These are phyloP conservation scores for Capronia epimyces DNA, from an alignment of 2,329 filamentous ascomycete genomes.

Conservation along the genomic window DNA sequence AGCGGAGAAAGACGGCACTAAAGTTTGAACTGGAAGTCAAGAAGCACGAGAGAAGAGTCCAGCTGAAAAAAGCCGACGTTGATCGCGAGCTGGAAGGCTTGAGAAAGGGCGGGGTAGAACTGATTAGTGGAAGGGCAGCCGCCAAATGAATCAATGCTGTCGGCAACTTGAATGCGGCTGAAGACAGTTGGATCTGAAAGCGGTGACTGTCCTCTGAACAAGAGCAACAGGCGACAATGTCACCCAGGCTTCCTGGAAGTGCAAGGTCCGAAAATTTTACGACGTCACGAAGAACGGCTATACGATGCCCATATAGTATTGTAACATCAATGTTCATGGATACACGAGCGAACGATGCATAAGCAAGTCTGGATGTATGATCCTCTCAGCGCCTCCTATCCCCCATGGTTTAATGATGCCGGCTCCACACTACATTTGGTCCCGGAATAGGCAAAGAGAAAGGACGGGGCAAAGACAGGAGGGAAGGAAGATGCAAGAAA, in stretches of 20 bases:
- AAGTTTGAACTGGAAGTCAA: constrained; percentile 53
- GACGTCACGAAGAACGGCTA: neutral
- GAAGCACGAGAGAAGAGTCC: constrained; percentile 48
- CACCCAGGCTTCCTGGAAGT: no score
- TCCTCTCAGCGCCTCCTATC: no score
- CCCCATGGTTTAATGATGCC: no score
- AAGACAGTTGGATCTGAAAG: neutral
- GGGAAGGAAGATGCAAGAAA: no score
- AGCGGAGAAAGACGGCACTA: constrained; percentile 49
- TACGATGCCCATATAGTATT: neutral
- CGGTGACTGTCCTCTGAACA: neutral
- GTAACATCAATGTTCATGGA: neutral
- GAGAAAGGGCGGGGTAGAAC: constrained; percentile 49
- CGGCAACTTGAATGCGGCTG: neutral
- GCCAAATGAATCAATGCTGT: constrained; percentile 1
- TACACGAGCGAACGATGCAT: no score
- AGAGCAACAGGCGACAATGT: no score
- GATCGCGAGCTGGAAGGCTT: constrained; percentile 49
- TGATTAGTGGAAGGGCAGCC: constrained; percentile 43
- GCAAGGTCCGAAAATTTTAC: neutral
- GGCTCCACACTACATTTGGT: no score
- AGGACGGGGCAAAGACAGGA: no score
- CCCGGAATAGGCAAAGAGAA: no score
- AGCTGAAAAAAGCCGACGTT: constrained; percentile 46
- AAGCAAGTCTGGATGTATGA: no score